Evolutionary conservation across 2,329 filamentous ascomycete genomes (phyloP), one percentile per base, ranked within the genome.

Genomic region (Myriangium duriaei): DNA sequence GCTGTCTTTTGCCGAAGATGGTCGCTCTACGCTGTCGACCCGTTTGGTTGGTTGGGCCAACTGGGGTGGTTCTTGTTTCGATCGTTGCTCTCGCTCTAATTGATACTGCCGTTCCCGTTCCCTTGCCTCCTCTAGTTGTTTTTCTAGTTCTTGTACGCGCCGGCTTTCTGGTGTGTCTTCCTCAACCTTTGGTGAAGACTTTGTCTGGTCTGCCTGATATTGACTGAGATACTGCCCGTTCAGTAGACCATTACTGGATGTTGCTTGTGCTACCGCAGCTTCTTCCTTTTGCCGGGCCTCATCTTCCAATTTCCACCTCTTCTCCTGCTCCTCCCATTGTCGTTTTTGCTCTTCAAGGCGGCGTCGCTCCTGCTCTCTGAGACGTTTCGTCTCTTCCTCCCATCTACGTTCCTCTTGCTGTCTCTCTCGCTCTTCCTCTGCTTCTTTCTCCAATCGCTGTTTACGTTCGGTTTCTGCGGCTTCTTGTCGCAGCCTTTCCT

Each of bases 161-260:
- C 69, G 72, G 45, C 68, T 74, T 56, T 88, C 73, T 2, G 65
- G 59, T 15, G 63, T 64, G 43, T 60, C 45, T 42, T 60, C 55
- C 49, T 51, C 49, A 47, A 38, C 58, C 52, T 44, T 67, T 51
- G 48, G 53, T 24, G 55, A 36, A 48, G 55, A 30, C 49, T 56
- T 40, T 34, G 51, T 57, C 53, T 81, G 76, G 47, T 84, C 78
- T 13, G 79, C 76, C 55, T 84, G 80, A 55, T 94, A 93, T 54
- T 94, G 81, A 52, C 82, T 88, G 35, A 93, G 69, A 49, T 79
- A 87, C 53, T 94, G 86, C 2, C 86, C 86, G 43, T 78, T 79
- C 14, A 94, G 66, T 44, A 78, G 74, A 26, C 70, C 68, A 49
- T 86, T 78, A 51, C 73, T 79, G 44, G 64, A 42, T 72, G 68